Evolutionary conservation across 345 rosid species (phyloP).

Genomic region (Pistacia integerrima): DNA sequence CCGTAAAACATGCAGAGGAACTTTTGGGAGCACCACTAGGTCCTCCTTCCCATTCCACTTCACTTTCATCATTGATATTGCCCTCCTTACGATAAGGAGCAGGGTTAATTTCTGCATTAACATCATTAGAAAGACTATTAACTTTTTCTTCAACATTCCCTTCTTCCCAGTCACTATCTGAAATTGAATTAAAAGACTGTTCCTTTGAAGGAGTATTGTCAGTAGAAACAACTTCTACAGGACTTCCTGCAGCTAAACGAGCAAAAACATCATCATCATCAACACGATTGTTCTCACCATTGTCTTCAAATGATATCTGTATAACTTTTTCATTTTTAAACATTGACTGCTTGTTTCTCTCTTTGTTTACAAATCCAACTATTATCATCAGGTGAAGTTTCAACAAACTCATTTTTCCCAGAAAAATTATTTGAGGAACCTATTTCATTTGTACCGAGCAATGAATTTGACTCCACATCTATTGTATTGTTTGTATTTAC

Average conservation of each 20-base stretch:
- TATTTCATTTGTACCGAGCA: conserved; percentile 27
- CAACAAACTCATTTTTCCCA: conserved; percentile 34
- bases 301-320: conserved; percentile 80
- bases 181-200: conserved; percentile 44
- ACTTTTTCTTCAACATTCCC: conserved; percentile 33
- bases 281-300: conserved; percentile 37
- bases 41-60: conserved; percentile 74
- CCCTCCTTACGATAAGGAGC: conserved; percentile 27
- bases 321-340: conserved; percentile 40
- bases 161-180: conserved; percentile 82
- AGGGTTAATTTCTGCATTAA: conserved; percentile 32
- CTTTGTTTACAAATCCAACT: conserved; percentile 34
- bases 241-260: conserved; percentile 64
- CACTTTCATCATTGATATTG: conserved; percentile 49
- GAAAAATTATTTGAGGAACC: conserved; percentile 34
- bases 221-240: conserved; percentile 41
- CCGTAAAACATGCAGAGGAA: conserved; percentile 23
- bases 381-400: conserved; percentile 31
- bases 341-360: conserved; percentile 31
- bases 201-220: conserved; percentile 35
- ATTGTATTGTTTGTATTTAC: conserved; percentile 22
- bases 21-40: conserved; percentile 30
- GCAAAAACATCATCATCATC: conserved; percentile 73
- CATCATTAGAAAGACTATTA: conserved; percentile 27
- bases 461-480: conserved; percentile 24